Conservation (phyloP, 306 rosid species). For the Calophaca sinica region DNA sequence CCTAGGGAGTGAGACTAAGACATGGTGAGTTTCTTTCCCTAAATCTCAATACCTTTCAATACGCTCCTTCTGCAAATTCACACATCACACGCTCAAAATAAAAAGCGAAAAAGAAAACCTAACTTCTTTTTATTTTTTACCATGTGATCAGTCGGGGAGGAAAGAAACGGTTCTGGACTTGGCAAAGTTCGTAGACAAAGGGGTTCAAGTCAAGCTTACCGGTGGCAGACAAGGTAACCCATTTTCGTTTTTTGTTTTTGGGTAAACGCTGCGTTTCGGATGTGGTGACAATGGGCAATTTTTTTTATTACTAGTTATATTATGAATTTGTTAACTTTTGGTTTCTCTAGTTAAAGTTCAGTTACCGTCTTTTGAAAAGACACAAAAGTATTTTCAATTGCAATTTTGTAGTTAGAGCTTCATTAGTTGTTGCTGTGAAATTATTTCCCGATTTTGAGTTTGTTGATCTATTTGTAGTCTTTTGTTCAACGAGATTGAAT, state of each 20-base stretch:
- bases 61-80: no score
- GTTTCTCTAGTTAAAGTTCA: background rate
- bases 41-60: no score
- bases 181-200: slow-evolving; percentile 90
- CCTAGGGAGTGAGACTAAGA: background rate
- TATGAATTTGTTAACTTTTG: background rate
- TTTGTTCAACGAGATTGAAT: background rate
- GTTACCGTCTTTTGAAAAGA: background rate
- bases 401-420: background rate
- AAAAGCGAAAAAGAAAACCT: no score
- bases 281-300: background rate
- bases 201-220: slow-evolving; percentile 88
- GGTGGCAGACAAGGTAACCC: slow-evolving; percentile 83
- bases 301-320: background rate
- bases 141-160: slow-evolving; percentile 65
- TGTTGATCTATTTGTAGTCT: background rate
- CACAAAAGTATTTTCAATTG: background rate
- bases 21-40: slow-evolving; percentile 47
- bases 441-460: background rate
- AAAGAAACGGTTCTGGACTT: slow-evolving; percentile 88
- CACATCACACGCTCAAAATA: background rate
- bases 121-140: background rate
- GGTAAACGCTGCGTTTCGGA: slow-evolving; percentile 9
- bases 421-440: background rate
- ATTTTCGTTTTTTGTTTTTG: background rate